Conservation (phyloP, 176 grass and related monocot species). For the Pharus latifolius region DNA sequence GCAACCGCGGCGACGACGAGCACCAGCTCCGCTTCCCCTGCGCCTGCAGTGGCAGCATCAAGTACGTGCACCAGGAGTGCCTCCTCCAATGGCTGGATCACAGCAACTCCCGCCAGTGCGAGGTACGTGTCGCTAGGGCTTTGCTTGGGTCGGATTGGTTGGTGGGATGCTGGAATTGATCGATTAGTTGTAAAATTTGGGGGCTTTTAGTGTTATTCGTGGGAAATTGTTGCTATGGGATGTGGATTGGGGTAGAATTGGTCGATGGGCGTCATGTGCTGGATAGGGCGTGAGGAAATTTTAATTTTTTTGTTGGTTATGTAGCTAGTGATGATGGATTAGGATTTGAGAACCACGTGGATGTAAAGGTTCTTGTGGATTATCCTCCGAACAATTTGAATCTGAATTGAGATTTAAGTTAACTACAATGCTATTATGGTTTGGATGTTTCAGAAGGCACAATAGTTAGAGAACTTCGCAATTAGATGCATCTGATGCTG, state of each 20-base stretch:
- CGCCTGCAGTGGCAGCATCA: constrained; percentile 99
- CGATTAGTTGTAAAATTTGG: background rate
- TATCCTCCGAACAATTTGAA: background rate
- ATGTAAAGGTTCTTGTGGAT: background rate
- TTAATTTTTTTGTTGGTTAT: background rate
- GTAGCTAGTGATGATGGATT: background rate
- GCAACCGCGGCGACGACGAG: constrained; percentile 79
- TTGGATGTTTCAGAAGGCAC: background rate
- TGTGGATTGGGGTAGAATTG: background rate
- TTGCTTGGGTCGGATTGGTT: background rate
- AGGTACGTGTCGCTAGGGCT: constrained; percentile 30
- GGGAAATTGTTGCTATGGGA: background rate
- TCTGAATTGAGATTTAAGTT: no score
- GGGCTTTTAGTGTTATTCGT: background rate
- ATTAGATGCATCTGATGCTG: background rate
- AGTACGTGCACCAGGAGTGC: constrained; percentile 99
- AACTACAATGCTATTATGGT: background rate
- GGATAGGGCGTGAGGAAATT: background rate
- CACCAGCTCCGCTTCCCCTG: constrained; percentile 91
- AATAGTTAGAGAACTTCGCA: background rate
- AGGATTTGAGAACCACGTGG: background rate
- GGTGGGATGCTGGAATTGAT: background rate
- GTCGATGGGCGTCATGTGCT: background rate
- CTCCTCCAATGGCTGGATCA: constrained; percentile 99
- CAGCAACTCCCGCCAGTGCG: constrained; percentile 98